phyloP scores from a whole-genome alignment of 2,329 filamentous ascomycete species.

The Penicillium sclerotigenum region DNA sequence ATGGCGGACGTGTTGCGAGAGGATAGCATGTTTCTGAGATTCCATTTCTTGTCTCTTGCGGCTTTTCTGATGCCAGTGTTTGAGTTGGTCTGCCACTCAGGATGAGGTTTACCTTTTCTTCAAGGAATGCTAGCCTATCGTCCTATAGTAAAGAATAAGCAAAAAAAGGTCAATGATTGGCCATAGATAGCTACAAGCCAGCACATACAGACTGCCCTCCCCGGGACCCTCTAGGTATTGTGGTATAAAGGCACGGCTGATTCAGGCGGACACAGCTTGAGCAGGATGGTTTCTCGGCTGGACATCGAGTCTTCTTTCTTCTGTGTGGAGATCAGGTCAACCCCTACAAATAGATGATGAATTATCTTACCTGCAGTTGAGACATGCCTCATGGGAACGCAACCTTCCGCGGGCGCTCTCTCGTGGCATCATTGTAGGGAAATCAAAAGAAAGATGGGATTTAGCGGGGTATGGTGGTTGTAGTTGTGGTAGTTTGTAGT shows the following conservation, averaged over 20 bases:
- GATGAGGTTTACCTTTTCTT: constrained; percentile 53
- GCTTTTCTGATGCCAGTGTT: constrained; percentile 18
- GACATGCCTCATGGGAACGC: constrained; percentile 36
- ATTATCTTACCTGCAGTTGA: constrained; percentile 48
- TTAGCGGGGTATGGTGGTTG: constrained; percentile 5
- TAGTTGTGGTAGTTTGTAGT: too few species aligned
- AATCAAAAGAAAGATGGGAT: neutral
- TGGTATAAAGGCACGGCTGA: constrained; percentile 48
- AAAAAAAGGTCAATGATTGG: constrained; percentile 1
- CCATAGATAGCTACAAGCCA: neutral
- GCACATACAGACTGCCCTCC: constrained; percentile 46
- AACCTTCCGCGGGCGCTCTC: constrained; percentile 32
- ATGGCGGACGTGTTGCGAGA: constrained; percentile 15
- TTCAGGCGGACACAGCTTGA: constrained; percentile 51
- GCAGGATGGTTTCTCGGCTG: constrained; percentile 52
- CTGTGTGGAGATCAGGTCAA: constrained; percentile 27
- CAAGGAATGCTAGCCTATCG: constrained; percentile 51
- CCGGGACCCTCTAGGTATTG: constrained; percentile 38
- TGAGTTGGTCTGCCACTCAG: constrained; percentile 39
- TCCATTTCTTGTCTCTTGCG: neutral
- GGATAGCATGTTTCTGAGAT: constrained; percentile 17
- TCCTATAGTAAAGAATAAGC: constrained; percentile 35
- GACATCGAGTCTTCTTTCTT: constrained; percentile 53
- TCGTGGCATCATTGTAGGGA: constrained; percentile 25
- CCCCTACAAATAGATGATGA: neutral